phyloP scores from a whole-genome alignment of 2,329 filamentous ascomycete species.

The Apiospora saccharicola region DNA sequence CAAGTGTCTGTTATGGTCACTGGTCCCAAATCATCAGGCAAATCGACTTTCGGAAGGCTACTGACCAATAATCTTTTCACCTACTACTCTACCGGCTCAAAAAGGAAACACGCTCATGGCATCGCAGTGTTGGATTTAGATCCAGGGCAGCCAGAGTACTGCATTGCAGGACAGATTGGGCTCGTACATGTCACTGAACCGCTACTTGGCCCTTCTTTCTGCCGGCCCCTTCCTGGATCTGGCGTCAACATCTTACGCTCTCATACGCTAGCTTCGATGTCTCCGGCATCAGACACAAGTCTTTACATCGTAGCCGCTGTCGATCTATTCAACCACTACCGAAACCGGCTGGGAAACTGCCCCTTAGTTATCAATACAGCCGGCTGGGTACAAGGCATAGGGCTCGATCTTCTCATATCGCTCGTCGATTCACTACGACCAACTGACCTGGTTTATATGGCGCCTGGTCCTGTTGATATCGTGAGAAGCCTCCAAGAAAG shows the following conservation, averaged over 20 bases:
- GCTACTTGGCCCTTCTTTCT: slow-evolving; percentile 73
- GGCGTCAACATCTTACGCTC: slow-evolving; percentile 58
- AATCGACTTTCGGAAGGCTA: slow-evolving; percentile 76
- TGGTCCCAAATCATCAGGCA: slow-evolving; percentile 76
- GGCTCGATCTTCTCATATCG: slow-evolving; percentile 68
- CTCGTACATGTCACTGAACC: slow-evolving; percentile 67
- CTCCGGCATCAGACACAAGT: slow-evolving; percentile 70
- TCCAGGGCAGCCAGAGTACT: slow-evolving; percentile 79
- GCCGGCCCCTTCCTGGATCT: slow-evolving; percentile 56
- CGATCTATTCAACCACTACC: slow-evolving; percentile 69
- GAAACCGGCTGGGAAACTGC: slow-evolving; percentile 49
- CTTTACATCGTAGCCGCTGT: slow-evolving; percentile 71
- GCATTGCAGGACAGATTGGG: slow-evolving; percentile 73
- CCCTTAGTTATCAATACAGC: slow-evolving; percentile 78
- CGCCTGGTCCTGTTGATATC: slow-evolving; percentile 65
- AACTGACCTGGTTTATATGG: slow-evolving; percentile 73
- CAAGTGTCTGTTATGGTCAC: slow-evolving; percentile 64
- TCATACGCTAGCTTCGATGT: slow-evolving; percentile 71
- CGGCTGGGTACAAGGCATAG: slow-evolving; percentile 76
- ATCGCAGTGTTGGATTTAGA: slow-evolving; percentile 77
- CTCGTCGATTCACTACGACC: slow-evolving; percentile 63
- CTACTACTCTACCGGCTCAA: slow-evolving; percentile 38
- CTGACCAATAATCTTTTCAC: slow-evolving; percentile 74
- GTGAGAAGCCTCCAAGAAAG: slow-evolving; percentile 55
- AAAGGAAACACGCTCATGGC: slow-evolving; percentile 35